A percentile compares a stretch with the other conserved stretches of the same genome.
Conservation (phyloP, 768 basidiomycete species). For the Termitomyces eurrhizus region DNA sequence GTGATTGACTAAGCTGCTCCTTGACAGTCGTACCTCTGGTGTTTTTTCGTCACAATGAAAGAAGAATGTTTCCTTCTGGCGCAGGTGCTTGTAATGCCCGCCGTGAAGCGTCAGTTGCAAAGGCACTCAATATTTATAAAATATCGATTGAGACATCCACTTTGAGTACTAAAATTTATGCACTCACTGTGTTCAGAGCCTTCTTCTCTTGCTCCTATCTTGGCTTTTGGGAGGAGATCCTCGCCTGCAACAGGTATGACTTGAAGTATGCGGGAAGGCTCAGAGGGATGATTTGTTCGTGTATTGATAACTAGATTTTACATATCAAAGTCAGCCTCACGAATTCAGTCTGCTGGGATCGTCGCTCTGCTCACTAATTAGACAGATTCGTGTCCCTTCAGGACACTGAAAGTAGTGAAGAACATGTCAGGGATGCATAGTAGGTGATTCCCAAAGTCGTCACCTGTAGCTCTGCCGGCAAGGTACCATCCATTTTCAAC, state of each 20-base stretch:
- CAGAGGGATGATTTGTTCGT: slow-evolving; percentile 29
- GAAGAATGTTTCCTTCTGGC: slow-evolving; percentile 27
- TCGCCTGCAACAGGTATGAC: slow-evolving; percentile 27
- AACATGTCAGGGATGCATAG: not conserved
- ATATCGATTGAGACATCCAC: not conserved
- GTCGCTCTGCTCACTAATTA: slow-evolving; percentile 18
- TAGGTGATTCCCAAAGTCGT: not conserved
- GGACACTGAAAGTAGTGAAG: slow-evolving; percentile 22
- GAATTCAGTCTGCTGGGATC: not conserved
- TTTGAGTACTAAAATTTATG: not conserved
- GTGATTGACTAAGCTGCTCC: not conserved
- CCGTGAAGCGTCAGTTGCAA: slow-evolving; percentile 30
- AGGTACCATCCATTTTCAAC: slow-evolving; percentile 22
- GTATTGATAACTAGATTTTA: slow-evolving; percentile 22
- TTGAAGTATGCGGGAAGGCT: slow-evolving; percentile 29
- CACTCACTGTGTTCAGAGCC: slow-evolving; percentile 14
- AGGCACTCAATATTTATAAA: not conserved
- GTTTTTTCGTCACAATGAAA: slow-evolving; percentile 25
- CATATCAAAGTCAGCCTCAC: not conserved
- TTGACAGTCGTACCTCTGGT: slow-evolving; percentile 15
- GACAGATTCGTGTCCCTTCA: slow-evolving; percentile 28
- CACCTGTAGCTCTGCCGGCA: slow-evolving; percentile 29
- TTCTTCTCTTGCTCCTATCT: slow-evolving; percentile 12
- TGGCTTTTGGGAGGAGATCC: slow-evolving; percentile 19
- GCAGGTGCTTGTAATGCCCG: slow-evolving; percentile 21